phyloP scores from a whole-genome alignment of 2,329 filamentous ascomycete species.

The Alternaria burnsii region DNA sequence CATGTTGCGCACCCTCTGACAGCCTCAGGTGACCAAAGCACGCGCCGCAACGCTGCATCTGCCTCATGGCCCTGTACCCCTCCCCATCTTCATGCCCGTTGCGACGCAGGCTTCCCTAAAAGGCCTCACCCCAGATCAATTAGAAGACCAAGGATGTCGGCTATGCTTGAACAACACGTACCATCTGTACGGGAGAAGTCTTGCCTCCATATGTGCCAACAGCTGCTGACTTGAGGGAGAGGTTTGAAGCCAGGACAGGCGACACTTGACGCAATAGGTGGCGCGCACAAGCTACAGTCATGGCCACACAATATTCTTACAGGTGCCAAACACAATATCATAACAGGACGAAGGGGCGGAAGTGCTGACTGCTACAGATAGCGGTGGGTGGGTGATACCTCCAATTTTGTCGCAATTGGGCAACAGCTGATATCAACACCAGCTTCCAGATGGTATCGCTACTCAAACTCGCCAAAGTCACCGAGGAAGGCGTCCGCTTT shows the following conservation, averaged over 20 bases:
- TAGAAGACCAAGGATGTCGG: constrained; percentile 87
- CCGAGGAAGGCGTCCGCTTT: constrained; percentile 94
- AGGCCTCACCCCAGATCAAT: constrained; percentile 88
- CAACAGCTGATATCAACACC: constrained; percentile 40
- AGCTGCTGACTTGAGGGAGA: constrained; percentile 42
- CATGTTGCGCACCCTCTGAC: constrained; percentile 8
- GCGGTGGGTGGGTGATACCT: constrained; percentile 54
- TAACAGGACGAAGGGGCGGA: background rate
- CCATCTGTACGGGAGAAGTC: constrained; percentile 66
- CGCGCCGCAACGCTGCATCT: constrained; percentile 87
- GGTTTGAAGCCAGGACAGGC: constrained; percentile 94
- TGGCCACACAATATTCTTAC: constrained; percentile 97
- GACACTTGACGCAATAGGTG: constrained; percentile 84
- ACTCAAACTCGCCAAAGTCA: constrained; percentile 89
- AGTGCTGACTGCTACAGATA: constrained; percentile 52
- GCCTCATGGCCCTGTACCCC: constrained; percentile 87
- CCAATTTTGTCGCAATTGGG: constrained; percentile 21
- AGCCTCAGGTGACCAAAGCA: constrained; percentile 83
- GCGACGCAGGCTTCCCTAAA: constrained; percentile 97
- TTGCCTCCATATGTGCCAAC: background rate
- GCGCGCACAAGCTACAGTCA: constrained; percentile 92
- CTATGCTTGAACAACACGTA: constrained; percentile 98
- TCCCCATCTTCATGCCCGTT: constrained; percentile 98
- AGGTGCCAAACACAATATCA: constrained; percentile 46
- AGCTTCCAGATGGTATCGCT: constrained; percentile 99